These are phyloP conservation scores for Aristolochia fimbriata DNA, from an alignment of 164 flowering plant genomes.

Conservation along the genomic window DNA sequence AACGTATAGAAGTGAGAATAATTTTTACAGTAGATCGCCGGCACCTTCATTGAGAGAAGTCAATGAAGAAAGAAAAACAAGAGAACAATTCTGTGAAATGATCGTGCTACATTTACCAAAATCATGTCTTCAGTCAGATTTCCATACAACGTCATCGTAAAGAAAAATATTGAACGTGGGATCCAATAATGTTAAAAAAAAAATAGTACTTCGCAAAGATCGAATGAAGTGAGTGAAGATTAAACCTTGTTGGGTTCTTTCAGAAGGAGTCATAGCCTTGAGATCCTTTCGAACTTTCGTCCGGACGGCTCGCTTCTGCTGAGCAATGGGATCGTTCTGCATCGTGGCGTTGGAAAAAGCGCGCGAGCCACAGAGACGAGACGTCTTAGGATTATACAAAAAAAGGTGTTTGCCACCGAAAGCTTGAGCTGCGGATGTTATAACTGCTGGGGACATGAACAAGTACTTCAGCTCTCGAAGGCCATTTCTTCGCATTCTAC, in stretches of 20 bases:
- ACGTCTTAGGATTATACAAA: too few species aligned
- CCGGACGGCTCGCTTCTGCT: conserved; percentile 54
- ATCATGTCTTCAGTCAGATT: not conserved
- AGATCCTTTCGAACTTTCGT: conserved; percentile 52
- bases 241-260: conserved; percentile 58
- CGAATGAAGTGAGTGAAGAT: not conserved
- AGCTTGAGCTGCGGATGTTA: too few species aligned
- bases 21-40: not conserved
- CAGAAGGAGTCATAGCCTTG: conserved; percentile 53
- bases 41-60: not conserved
- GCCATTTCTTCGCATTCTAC: too few species aligned
- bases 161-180: not conserved
- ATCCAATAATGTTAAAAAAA: not conserved
- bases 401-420: too few species aligned
- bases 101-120: not conserved
- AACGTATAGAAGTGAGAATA: not conserved
- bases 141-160: not conserved
- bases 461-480: too few species aligned
- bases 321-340: conserved; percentile 28
- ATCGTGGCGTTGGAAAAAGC: not conserved
- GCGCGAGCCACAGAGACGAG: not conserved
- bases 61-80: not conserved
- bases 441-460: too few species aligned
- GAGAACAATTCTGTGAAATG: not conserved
- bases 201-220: not conserved